Base-by-base conservation (phyloP, 2,329 filamentous ascomycete genomes). In the Capronia coronata region DNA sequence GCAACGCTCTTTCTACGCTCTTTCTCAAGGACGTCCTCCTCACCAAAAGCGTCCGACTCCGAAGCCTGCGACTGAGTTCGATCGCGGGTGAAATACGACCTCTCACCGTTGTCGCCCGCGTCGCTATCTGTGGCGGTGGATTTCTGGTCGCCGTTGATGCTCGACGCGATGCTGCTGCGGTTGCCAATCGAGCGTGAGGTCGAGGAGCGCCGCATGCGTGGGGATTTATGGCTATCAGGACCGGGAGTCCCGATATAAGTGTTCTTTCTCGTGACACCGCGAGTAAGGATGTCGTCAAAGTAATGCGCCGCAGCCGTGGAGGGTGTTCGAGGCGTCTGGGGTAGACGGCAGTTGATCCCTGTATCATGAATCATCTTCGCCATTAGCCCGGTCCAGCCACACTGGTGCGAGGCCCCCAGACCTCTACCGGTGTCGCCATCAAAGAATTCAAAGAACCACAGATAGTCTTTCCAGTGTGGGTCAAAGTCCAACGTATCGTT, bases 361-460 rank as follows among this genome's bases (percentile, higher is more conserved):
- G 91, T 96, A 64, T 97, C 93, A 62, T 97, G 91, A 52, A 97
- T 97, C 80, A 97, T 86, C 69, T 94, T 90, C 21, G 91, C 91
- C 66, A 97, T 89, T 59, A 97, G 70, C 19, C 91, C 91, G 30
- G 91, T 96, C 91, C 93, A 97, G 43, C 91, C 91, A 64, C 88
- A 95, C 68, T 97, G 93, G 68, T 97, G 93, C 41, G 84, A 91
- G 30, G 91, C 88, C 49, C 91, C 91, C 1, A 97, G 77, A 13
- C 93, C 91, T 59, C 89, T 84, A 11, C 91, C 91, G 43, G 76
- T 83, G 65, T 97, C 90, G 32, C 89, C 91, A 64, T 97, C 91
- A 65, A 97, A 97, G 75, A 94, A 97, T 67, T 97, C 91, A 65
- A 94, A 86, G 76, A 94, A 97, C 87, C 88, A 96, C 61, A 97